Conservation (phyloP, 441 rosid genomes). For the Flueggea neowawraea region DNA sequence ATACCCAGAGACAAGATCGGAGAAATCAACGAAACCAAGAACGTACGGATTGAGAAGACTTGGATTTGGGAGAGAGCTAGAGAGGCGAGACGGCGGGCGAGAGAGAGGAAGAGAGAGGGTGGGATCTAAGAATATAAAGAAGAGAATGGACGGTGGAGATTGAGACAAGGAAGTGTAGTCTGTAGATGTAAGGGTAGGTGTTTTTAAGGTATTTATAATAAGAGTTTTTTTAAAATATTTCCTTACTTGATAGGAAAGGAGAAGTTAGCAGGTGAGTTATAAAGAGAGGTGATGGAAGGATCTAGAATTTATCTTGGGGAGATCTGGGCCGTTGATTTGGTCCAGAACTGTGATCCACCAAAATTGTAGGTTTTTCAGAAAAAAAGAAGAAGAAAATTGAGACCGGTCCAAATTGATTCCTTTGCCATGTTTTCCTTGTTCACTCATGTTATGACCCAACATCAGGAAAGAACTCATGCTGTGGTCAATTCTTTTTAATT, state of each 20-base stretch:
- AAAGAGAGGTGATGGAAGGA: constrained; percentile 14
- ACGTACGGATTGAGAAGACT: constrained; percentile 11
- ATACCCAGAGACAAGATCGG: background rate
- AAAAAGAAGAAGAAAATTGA: background rate
- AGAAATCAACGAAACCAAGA: background rate
- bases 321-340: constrained; percentile 26
- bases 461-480: too few relatives aligned
- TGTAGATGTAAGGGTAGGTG: background rate
- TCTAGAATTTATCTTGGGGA: constrained; percentile 19
- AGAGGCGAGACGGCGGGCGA: constrained; percentile 25
- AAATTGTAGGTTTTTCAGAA: background rate
- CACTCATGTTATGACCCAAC: too few relatives aligned
- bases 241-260: background rate
- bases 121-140: constrained; percentile 12
- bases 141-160: constrained; percentile 35
- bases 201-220: background rate
- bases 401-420: too few relatives aligned
- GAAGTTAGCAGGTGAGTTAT: background rate
- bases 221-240: background rate
- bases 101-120: background rate
- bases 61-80: constrained; percentile 22
- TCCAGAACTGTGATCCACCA: background rate
- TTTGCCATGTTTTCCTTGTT: too few relatives aligned
- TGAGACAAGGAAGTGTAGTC: background rate
- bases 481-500: too few relatives aligned